Base-by-base conservation (phyloP, 768 basidiomycete species). In the Amylocystis lapponica region DNA sequence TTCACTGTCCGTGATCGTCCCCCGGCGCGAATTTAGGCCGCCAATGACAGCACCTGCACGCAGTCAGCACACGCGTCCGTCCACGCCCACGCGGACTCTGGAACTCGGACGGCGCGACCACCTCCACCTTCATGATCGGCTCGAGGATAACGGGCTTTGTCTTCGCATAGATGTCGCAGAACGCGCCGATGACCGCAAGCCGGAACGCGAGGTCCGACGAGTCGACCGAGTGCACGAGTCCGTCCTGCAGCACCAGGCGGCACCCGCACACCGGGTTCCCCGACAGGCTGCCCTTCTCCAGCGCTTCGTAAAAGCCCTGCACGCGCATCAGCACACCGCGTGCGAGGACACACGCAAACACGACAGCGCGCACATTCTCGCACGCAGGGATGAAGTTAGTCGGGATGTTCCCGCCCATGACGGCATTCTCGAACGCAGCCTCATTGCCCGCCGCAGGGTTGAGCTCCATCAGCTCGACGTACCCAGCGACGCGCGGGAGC, bases 51-150 rank as follows among this genome's bases (percentile, higher is more conserved):
- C 76, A 51, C 83, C 86, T 86, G 29, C 9, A 13, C 36, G 21
- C 43, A 5, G 13, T 16, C 13, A 9, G 16, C n/a, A n/a, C n/a
- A n/a, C n/a, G n/a, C n/a, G n/a, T n/a, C n/a, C n/a, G n/a, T n/a
- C n/a, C n/a, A n/a, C 12, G 67, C 71, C n/a, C 19, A 6, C 11
- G 68, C 71, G 39, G 60, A 75, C 86, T 86, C 63, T 99, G 96
- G 76, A 98, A 99, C 60, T 99, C 96, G 11, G 79, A 73, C 2
- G 96, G 96, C 1, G 95, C 94, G 29, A 97, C 84, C 21, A 98
- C 90, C 57, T 99, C 95, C 27, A 99, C 95, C 13, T 79, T 88
- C 95, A 99, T 99, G 66, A 98, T 85, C n/a, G 95, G 95, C 61
- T 99, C 95, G 30, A 99, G 68, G 43, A 99, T 84, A 39, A 90